These are phyloP conservation scores for Gliomastix tumulicola DNA, from an alignment of 2,329 filamentous ascomycete species.

Conservation along the genomic window DNA sequence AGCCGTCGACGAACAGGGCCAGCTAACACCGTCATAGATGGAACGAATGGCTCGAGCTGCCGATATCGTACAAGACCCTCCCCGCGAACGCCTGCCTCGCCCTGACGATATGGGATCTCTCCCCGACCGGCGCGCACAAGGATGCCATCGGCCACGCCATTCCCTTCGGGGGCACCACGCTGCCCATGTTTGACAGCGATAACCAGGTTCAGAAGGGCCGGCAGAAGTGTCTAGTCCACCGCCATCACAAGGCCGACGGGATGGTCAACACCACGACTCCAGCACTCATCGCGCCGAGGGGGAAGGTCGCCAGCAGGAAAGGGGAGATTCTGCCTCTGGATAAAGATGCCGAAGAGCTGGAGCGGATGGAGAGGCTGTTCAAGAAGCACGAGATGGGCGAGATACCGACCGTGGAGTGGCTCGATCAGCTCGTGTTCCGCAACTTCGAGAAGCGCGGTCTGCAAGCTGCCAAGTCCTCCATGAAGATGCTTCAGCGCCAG, in stretches of 20 bases:
- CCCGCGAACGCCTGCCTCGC: slow-evolving; percentile 78
- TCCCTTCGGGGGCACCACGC: slow-evolving; percentile 89
- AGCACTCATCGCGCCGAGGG: slow-evolving; percentile 46
- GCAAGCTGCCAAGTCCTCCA: slow-evolving; percentile 55
- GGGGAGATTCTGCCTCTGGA: slow-evolving; percentile 44
- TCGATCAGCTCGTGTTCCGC: slow-evolving; percentile 90
- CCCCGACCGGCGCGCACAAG: slow-evolving; percentile 66
- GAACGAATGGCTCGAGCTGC: slow-evolving; percentile 94
- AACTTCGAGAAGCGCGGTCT: slow-evolving; percentile 73
- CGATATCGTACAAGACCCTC: slow-evolving; percentile 75
- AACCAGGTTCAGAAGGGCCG: slow-evolving; percentile 86
- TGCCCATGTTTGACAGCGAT: slow-evolving; percentile 86
- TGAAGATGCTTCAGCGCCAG: slow-evolving; percentile 49
- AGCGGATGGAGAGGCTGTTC: slow-evolving; percentile 80
- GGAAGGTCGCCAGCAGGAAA: slow-evolving; percentile 14
- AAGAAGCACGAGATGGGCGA: slow-evolving; percentile 99
- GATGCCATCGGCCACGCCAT: slow-evolving; percentile 69
- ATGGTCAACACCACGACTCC: slow-evolving; percentile 75
- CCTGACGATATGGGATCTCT: slow-evolving; percentile 93
- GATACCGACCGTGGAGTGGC: slow-evolving; percentile 86
- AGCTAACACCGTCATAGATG: slow-evolving; percentile 44
- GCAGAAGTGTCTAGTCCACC: slow-evolving; percentile 83
- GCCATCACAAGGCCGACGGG: slow-evolving; percentile 78
- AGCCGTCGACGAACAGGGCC: too few relatives aligned
- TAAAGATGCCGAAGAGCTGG: slow-evolving; percentile 74